Evolutionary conservation across 805 yeast species (phyloP), one percentile per base, ranked within the genome.

Genomic region (Wickerhamomyces hampshirensis): DNA sequence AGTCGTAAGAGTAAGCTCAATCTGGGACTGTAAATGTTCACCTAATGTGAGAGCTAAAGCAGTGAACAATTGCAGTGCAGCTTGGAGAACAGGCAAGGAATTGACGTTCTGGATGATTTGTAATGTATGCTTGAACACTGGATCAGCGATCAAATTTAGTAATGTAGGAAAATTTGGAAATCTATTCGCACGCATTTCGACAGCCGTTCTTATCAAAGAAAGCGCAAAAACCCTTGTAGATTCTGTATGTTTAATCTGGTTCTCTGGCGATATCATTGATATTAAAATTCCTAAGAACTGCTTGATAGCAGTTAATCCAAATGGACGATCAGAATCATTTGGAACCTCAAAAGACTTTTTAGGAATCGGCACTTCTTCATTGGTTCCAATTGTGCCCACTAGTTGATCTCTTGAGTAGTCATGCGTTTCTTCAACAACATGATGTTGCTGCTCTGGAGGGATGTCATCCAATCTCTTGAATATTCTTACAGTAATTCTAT

Each of bases 201-300:
- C 69, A 1, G 94, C 83, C 0, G 82, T 80, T 37, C 78, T 80
- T 28, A 93, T 68, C 28, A 91, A 70, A 19, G 80, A 73, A 26
- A 93, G 62, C 0, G 96, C 93, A 62, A 91, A 77, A 11, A 85
- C 80, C 38, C 95, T 74, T 0, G 96, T 80, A 18, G 86, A 72
- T 56, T 91, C 96, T 43, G 91, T 84, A 51, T 87, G 93, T 50
- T 84, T 87, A 50, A 76, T 75, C 53, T 83, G 86, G 50, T 86
- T 84, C 24, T 80, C 76, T 0, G 96, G 94, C 9, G 93, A 79
- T 23, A 89, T 69, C 59, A 89, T 76, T 2, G 93, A 82, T 11
- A 87, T 73, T 28, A 91, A 68, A 26, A 86, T 79, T 10, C 80
- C 79, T 46, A 88, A 59, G 47, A 81, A 83, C 50, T 86, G 95